These are phyloP conservation scores for Metroxylon sagu DNA, from an alignment of 176 grass and related monocot species.

Conservation along the genomic window DNA sequence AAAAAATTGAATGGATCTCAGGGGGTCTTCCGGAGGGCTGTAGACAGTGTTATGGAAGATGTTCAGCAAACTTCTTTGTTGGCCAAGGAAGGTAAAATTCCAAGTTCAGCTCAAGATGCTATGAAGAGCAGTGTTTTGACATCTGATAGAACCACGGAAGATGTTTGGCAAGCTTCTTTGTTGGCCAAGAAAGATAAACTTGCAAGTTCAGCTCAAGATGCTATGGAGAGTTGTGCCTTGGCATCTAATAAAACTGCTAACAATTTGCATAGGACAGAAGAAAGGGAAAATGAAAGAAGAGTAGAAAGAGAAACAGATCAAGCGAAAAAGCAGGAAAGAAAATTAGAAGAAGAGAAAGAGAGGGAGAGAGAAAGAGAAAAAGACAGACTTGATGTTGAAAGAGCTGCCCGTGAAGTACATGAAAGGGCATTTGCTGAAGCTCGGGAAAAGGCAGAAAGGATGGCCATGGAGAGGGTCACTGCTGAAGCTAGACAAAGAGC, in stretches of 20 bases:
- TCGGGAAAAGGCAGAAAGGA: slow-evolving; percentile 62
- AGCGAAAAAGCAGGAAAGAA: slow-evolving; percentile 11
- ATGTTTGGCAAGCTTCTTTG: neutral
- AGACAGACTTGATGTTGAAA: slow-evolving; percentile 77
- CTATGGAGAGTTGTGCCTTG: slow-evolving; percentile 5
- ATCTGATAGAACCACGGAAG: too few relatives aligned
- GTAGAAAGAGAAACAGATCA: slow-evolving; percentile 16
- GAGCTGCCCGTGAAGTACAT: slow-evolving; percentile 74
- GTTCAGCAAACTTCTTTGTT: slow-evolving; percentile 1
- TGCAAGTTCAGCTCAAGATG: slow-evolving; percentile 20
- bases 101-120: too few relatives aligned
- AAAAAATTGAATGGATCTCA: slow-evolving; percentile 3
- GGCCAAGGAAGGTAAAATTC: too few relatives aligned
- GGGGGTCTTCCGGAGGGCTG: slow-evolving; percentile 12
- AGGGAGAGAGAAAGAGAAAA: slow-evolving; percentile 85
- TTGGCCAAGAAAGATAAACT: slow-evolving; percentile 21
- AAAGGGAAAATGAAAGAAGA: slow-evolving; percentile 28
- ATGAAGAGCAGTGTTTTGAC: too few relatives aligned
- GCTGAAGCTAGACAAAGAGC: slow-evolving; percentile 46
- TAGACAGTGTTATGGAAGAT: slow-evolving; percentile 3
- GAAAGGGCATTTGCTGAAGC: slow-evolving; percentile 59
- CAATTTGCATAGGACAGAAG: slow-evolving; percentile 25
- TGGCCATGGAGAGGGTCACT: slow-evolving; percentile 48
- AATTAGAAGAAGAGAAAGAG: slow-evolving; percentile 29
- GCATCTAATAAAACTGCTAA: slow-evolving; percentile 3